Conservation (phyloP, 2,329 filamentous ascomycete species). For the Reticulascus tulasneorum region DNA sequence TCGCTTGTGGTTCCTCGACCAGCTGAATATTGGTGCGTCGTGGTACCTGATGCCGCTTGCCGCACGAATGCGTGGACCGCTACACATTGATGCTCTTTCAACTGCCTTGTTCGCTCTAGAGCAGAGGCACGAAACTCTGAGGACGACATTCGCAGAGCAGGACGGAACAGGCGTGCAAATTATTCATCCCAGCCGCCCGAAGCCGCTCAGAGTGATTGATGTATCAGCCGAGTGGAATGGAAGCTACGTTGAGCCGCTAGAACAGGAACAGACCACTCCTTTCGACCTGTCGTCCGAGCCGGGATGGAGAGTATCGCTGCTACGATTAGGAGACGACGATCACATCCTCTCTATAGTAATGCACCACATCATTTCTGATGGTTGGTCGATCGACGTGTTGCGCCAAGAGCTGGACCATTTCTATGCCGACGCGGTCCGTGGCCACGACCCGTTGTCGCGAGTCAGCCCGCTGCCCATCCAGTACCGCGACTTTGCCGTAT, state of each 20-base stretch:
- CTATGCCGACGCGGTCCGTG: too few relatives aligned
- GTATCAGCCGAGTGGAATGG: too few relatives aligned
- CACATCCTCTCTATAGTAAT: not conserved
- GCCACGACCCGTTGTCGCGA: too few relatives aligned
- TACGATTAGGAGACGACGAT: not conserved
- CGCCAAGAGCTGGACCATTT: too few relatives aligned
- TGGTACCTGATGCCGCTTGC: constrained; percentile 15
- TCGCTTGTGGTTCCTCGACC: constrained; percentile 18
- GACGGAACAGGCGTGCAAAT: too few relatives aligned
- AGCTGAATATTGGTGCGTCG: constrained; percentile 9
- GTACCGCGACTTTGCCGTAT: too few relatives aligned
- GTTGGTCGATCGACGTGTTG: too few relatives aligned
- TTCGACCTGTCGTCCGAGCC: too few relatives aligned
- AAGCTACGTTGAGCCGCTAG: too few relatives aligned
- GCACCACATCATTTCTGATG: constrained; percentile 5
- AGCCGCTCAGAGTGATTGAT: not conserved
- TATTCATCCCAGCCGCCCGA: constrained; percentile 3
- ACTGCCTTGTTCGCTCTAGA: constrained; percentile 12
- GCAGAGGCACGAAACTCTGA: constrained; percentile 15
- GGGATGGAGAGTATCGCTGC: constrained; percentile 9
- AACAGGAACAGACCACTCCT: too few relatives aligned
- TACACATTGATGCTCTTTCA: constrained; percentile 11
- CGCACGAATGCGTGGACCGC: constrained; percentile 10
- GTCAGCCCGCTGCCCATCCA: too few relatives aligned
- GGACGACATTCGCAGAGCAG: constrained; percentile 18